phyloP scores from a whole-genome alignment of 495 filamentous ascomycete species.

The Podospora appendiculata region DNA sequence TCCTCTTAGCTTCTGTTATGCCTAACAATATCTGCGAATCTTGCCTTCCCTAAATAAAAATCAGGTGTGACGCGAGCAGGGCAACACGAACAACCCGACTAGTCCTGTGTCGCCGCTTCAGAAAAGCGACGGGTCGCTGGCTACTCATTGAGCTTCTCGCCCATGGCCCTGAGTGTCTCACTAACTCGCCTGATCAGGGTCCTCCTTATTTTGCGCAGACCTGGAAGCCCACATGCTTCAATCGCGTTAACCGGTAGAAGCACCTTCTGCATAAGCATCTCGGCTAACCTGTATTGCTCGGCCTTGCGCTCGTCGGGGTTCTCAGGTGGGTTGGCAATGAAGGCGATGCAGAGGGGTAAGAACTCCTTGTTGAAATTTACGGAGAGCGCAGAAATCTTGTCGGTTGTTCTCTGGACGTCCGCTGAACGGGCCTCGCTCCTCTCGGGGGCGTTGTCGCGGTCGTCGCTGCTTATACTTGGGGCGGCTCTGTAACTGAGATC shows the following conservation, averaged over 20 bases:
- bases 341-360: slow-evolving; percentile 58
- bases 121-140: too few species aligned
- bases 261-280: slow-evolving; percentile 77
- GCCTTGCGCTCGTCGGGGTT: slow-evolving; percentile 65
- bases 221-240: slow-evolving; percentile 44
- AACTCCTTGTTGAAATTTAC: slow-evolving; percentile 58
- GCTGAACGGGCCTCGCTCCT: slow-evolving; percentile 24
- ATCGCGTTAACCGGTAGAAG: slow-evolving; percentile 81
- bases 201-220: too few species aligned
- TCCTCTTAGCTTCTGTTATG: too few species aligned
- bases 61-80: too few species aligned
- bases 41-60: too few species aligned
- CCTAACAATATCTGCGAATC: too few species aligned
- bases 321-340: slow-evolving; percentile 54
- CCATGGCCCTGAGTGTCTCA: too few species aligned
- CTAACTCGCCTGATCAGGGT: too few species aligned
- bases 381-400: slow-evolving; percentile 64
- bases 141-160: too few species aligned
- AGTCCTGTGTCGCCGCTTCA: too few species aligned
- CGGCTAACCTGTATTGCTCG: slow-evolving; percentile 72
- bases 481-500: slow-evolving; percentile 11
- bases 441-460: slow-evolving; percentile 20
- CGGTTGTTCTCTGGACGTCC: slow-evolving; percentile 30
- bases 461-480: too few species aligned
- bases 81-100: too few species aligned